Conservation (phyloP, 1,284 basidiomycete species). For the Leccinum solheimii region DNA sequence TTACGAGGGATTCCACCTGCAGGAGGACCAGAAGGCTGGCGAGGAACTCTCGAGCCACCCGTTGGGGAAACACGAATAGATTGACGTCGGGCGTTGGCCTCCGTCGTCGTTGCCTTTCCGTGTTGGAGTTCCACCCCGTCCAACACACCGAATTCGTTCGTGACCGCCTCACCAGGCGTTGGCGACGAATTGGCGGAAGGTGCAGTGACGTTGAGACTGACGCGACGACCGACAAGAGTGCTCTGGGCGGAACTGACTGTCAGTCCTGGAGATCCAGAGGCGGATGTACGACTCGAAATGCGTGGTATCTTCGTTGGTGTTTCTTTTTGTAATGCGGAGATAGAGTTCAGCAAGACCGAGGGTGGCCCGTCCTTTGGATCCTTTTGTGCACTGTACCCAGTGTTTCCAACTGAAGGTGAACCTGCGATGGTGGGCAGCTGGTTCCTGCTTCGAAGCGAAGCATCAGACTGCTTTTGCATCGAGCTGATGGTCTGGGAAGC, state of each 20-base stretch:
- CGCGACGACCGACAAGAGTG: constrained; percentile 53
- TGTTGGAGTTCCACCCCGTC: constrained; percentile 49
- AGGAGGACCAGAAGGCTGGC: constrained; percentile 58
- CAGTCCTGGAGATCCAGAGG: constrained; percentile 63
- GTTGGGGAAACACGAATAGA: constrained; percentile 64
- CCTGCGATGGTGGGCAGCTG: constrained; percentile 87
- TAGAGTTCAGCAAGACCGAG: constrained; percentile 50
- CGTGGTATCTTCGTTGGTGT: constrained; percentile 95
- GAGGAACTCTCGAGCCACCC: constrained; percentile 57
- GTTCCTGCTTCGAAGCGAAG: constrained; percentile 71
- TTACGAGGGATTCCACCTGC: constrained; percentile 58
- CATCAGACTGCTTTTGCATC: constrained; percentile 78
- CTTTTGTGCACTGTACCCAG: constrained; percentile 48
- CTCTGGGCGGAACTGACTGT: constrained; percentile 53
- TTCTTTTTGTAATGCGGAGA: constrained; percentile 63
- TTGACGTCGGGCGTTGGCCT: constrained; percentile 41
- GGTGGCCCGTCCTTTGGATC: constrained; percentile 58
- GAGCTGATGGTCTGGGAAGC: constrained; percentile 78
- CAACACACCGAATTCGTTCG: constrained; percentile 79
- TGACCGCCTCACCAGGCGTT: constrained; percentile 43
- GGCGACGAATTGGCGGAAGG: constrained; percentile 69
- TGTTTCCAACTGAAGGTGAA: constrained; percentile 79
- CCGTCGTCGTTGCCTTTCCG: constrained; percentile 41
- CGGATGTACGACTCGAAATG: constrained; percentile 78
- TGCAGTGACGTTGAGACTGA: constrained; percentile 57